A percentile compares a stretch with the other conserved stretches of the same genome.
These are phyloP conservation scores for Phoenix dactylifera DNA, from an alignment of 176 grass and related monocot genomes.

Conservation along the genomic window DNA sequence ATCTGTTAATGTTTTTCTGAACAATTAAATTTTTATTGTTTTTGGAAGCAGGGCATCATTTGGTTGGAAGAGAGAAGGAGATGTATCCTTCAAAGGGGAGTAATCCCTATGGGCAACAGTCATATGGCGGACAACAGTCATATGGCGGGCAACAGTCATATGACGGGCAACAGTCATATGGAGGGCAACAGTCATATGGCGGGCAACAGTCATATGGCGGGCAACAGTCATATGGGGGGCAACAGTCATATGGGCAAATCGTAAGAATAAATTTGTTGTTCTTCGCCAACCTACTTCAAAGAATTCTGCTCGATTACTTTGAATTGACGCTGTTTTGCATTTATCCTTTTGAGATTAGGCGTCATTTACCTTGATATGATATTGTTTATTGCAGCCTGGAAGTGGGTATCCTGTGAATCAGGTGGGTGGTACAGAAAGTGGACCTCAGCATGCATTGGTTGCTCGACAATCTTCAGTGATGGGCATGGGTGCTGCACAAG, in stretches of 20 bases:
- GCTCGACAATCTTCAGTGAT: neutral
- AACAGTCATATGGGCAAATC: neutral
- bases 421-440: slow-evolving; percentile 7
- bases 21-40: neutral
- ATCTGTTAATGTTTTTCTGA: no score
- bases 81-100: slow-evolving; percentile 21
- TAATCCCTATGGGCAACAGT: slow-evolving; percentile 11
- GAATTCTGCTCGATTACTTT: no score
- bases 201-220: slow-evolving; percentile 8
- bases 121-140: slow-evolving; percentile 4
- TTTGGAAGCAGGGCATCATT: slow-evolving; percentile 3
- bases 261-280: slow-evolving; percentile 1
- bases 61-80: neutral
- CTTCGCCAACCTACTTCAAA: neutral
- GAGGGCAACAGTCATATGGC: slow-evolving; percentile 11
- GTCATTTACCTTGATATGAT: slow-evolving; percentile 1
- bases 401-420: slow-evolving; percentile 42
- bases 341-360: neutral
- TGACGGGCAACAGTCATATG: no score
- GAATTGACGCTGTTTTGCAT: neutral
- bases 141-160: slow-evolving; percentile 14
- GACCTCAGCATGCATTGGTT: slow-evolving; percentile 15
- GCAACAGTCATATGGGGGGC: neutral
- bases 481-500: slow-evolving; percentile 12
- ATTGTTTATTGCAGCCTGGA: slow-evolving; percentile 40